Base-by-base conservation (phyloP, 2,329 filamentous ascomycete genomes). In the Aspergillus vadensis region DNA sequence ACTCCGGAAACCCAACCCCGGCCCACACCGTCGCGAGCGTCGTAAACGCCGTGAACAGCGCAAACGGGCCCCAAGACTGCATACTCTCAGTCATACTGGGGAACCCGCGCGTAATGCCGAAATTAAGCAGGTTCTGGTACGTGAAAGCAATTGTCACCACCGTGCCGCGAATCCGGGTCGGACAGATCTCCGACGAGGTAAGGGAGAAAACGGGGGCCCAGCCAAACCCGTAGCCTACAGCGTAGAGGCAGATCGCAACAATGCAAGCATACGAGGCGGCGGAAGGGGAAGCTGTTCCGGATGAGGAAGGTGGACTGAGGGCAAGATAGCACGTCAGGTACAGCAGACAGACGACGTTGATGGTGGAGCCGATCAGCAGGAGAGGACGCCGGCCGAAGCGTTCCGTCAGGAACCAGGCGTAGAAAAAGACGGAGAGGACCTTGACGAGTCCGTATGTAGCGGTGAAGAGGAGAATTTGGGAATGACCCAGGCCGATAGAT, bases 301-400 rank as follows among this genome's bases (percentile, higher is more conserved):
- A 55, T 15, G 30, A 38, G 5, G 62, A 65, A 4, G 66, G 36
- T 14, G 64, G 56, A 4, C 60, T 52, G 14, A 58, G 54, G 10
- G 63, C 67, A 2, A 68, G 61, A 39, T 65, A 70, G 23, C 52
- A 60, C 10, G 64, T 58, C 2, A 68, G 53, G 36, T 69, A 70
- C 21, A 65, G 27, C 5, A 67, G 58, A n/a, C 65, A 69, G 12
- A 58, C 19, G 1, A 60, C 41, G 38, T 67, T 68, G 15, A 63
- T 63, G 14, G 58, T 36, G 10, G 63, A 69, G n/a, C 71, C 69
- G 36, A 69, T 61, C n/a, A 70, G 55, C 1, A 73, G 62, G 2
- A 71, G 61, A 5, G 70, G 71, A 9, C 67, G 65, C 17, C 70
- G 65, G 23, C 70, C 71, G 25, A 58, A 68, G 5, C 63, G 63